Percentiles rank a stretch among this genome's conserved stretches.
Conservation (phyloP, 164 flowering plant genomes). For the Tetrastigma voinierianum region DNA sequence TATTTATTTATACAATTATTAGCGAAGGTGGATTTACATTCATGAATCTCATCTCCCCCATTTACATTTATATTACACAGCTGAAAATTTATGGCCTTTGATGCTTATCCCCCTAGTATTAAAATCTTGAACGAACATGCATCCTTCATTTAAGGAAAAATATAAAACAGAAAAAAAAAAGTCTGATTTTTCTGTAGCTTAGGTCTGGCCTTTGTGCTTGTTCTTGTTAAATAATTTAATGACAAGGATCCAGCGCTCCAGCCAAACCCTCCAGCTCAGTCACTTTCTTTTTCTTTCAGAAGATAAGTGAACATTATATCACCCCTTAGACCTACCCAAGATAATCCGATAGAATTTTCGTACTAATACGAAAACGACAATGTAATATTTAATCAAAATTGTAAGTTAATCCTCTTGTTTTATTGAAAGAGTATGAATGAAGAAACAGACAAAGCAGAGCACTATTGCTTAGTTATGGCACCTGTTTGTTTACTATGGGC, state of each 20-base stretch:
- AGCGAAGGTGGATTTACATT: neutral
- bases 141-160: too few relatives aligned
- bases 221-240: neutral
- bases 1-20: neutral
- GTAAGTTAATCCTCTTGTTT: neutral
- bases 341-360: neutral
- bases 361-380: neutral
- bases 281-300: neutral
- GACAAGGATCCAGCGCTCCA: slow-evolving; percentile 2
- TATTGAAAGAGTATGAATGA: slow-evolving; percentile 1
- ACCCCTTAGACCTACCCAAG: neutral
- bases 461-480: neutral
- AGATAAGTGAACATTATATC: neutral
- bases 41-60: neutral
- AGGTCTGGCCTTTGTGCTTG: neutral
- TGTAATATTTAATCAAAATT: neutral
- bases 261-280: slow-evolving; percentile 5
- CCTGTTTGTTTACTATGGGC: slow-evolving; percentile 8
- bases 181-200: neutral
- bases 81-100: too few relatives aligned
- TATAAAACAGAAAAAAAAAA: too few relatives aligned
- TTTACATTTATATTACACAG: neutral
- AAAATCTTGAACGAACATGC: too few relatives aligned
- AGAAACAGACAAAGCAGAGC: slow-evolving; percentile 7
- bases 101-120: too few relatives aligned